Evolutionary conservation across 257 asterid genomes (phyloP), one percentile per base, ranked within the genome.

Genomic region (Fraxinus pennsylvanica): DNA sequence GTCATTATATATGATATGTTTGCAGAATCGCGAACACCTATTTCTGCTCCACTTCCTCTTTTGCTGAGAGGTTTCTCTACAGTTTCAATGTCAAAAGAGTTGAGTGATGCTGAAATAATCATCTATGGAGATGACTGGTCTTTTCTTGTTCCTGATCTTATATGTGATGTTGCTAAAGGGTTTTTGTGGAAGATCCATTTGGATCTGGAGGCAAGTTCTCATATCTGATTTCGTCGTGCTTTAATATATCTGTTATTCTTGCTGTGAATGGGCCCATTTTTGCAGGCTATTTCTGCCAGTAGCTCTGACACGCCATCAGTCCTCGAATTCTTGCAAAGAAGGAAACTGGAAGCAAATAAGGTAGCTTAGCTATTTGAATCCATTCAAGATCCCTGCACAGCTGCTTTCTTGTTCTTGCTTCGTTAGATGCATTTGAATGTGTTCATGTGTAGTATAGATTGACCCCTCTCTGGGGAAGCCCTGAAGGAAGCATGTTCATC

Each of bases 11-110:
- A 95, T 39, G 99, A 95, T 79, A 63, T 93, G 43, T 91, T 81
- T 84, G 82, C 91, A 61, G 98, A 91, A 86, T 90, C 93, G 39
- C 91, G 83, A 80, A 87, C 86, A 47, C 98, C 97, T 39, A 81
- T 95, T n/a, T 95, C 99, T 78, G 98, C 99, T 81, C 99, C 98
- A 2, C 97, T 95, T 82, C 99, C 99, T 36, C 85, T 95, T 36
- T 86, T 90, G 82, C 78, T 95, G 86, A 90, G 97, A 87, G 93
- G 94, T 74, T 81, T 73, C 61, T 81, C 92, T 39, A 88, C 84
- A 79, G 87, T 92, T 76, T 85, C 86, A 73, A 91, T 82, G 65
- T 77, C 86, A 17, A 81, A 76, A 71, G 79, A 71, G 76, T 81
- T 81, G 45, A 84, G 81, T 50, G 91, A 82, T 72, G 65, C 84